Evolutionary conservation across 768 basidiomycete genomes (phyloP).

Genomic region (Fistulinella prunicolor): DNA sequence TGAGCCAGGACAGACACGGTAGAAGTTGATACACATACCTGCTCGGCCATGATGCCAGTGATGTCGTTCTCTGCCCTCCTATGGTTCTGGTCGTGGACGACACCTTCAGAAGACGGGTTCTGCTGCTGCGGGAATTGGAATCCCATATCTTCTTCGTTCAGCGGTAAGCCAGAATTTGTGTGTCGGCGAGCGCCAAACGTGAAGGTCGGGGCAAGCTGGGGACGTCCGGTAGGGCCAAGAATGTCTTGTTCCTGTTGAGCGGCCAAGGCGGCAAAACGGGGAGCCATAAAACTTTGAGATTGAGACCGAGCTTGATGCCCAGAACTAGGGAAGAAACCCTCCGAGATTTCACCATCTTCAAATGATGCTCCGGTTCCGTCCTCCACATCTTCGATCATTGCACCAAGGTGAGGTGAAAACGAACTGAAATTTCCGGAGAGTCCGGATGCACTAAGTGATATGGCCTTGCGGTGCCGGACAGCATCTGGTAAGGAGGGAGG

Average conservation of each 20-base stretch:
- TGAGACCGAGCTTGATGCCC: conserved; percentile 71
- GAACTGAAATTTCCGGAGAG: conserved; percentile 62
- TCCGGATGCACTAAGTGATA: conserved; percentile 60
- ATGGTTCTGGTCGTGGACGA: conserved; percentile 39
- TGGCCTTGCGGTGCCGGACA: conserved; percentile 78
- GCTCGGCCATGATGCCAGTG: conserved; percentile 91
- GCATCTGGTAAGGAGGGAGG: conserved; percentile 46
- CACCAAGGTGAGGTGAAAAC: conserved; percentile 75
- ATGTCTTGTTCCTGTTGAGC: conserved; percentile 65
- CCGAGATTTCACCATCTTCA: conserved; percentile 81
- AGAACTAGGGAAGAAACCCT: conserved; percentile 46
- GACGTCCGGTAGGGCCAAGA: conserved; percentile 74
- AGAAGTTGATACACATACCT: conserved; percentile 49
- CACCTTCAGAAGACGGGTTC: conserved; percentile 25
- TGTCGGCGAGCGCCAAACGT: conserved; percentile 74
- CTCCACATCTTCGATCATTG: conserved; percentile 82
- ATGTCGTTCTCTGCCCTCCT: conserved; percentile 72
- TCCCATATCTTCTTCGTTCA: conserved; percentile 75
- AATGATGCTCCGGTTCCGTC: conserved; percentile 49
- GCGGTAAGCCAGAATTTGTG: conserved; percentile 54
- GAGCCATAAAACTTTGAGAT: conserved; percentile 83
- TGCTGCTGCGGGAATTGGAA: conserved; percentile 83
- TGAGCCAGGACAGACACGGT: conserved; percentile 1
- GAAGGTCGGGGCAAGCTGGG: conserved; percentile 88
- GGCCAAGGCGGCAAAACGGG: conserved; percentile 81